Evolutionary conservation across 176 grass and related monocot genomes (phyloP).

Genomic region (Lolium perenne): DNA sequence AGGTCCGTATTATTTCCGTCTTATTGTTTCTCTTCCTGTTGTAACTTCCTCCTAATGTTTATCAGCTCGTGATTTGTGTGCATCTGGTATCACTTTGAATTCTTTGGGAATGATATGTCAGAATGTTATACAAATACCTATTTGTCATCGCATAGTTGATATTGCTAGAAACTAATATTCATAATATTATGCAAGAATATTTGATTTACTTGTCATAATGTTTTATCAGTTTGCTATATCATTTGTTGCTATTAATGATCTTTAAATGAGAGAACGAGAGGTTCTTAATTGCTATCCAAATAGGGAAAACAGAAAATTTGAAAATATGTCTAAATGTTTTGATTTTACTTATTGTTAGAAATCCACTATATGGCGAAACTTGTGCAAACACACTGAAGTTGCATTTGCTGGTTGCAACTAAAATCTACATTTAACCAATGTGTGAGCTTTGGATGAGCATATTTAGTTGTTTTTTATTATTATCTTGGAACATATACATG

Average conservation of each 20-base stretch:
- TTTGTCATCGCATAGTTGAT: slow-evolving; percentile 35
- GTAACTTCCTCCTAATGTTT: slow-evolving; percentile 14
- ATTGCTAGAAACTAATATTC: slow-evolving; percentile 1
- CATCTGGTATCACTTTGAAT: slow-evolving; percentile 19
- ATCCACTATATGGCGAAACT: background rate
- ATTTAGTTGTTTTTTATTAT: slow-evolving; percentile 16
- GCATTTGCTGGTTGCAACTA: background rate
- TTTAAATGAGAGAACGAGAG: background rate
- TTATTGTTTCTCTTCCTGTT: slow-evolving; percentile 12
- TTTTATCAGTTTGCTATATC: slow-evolving; percentile 24
- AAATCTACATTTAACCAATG: background rate
- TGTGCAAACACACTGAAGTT: background rate
- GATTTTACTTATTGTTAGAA: slow-evolving; percentile 10
- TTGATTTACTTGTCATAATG: slow-evolving; percentile 15
- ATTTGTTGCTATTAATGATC: slow-evolving; percentile 3
- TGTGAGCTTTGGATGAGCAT: slow-evolving; percentile 14
- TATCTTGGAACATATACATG: background rate
- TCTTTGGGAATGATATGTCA: slow-evolving; percentile 3
- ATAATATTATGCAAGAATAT: slow-evolving; percentile 1
- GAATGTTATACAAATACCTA: slow-evolving; percentile 19
- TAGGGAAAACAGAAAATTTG: background rate
- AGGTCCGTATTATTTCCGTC: slow-evolving; percentile 57
- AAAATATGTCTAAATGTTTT: background rate
- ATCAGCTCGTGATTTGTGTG: slow-evolving; percentile 23
- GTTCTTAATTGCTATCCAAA: slow-evolving; percentile 27